phyloP scores from a whole-genome alignment of 2,329 filamentous ascomycete genomes.

The Botrytis fabae region DNA sequence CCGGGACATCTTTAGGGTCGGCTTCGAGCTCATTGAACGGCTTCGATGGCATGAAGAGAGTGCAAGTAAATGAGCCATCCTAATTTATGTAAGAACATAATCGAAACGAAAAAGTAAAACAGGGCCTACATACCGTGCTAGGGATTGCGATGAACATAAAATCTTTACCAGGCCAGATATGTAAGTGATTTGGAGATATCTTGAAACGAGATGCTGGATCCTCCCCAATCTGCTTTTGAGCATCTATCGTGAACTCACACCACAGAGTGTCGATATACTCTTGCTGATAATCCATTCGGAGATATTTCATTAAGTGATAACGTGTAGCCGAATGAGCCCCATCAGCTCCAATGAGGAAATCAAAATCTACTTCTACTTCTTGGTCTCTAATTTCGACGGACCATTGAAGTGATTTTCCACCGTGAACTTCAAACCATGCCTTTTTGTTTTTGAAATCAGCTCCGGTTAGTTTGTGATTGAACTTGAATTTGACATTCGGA shows the following conservation, averaged over 20 bases:
- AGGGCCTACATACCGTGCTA: conserved; percentile 42
- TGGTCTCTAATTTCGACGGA: conserved; percentile 35
- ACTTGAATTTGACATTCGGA: conserved; percentile 88
- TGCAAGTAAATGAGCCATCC: conserved; percentile 93
- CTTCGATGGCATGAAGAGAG: conserved; percentile 77
- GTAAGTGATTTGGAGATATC: conserved; percentile 89
- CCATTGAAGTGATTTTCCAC: conserved; percentile 39
- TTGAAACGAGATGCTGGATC: conserved; percentile 56
- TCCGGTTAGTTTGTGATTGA: conserved; percentile 89
- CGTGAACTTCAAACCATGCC: conserved; percentile 79
- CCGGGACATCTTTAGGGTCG: conserved; percentile 57
- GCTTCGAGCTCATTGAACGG: conserved; percentile 69
- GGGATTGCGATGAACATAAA: conserved; percentile 99
- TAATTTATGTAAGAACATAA: conserved; percentile 45
- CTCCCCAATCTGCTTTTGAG: conserved; percentile 29
- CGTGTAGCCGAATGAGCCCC: conserved; percentile 90
- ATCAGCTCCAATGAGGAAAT: conserved; percentile 91
- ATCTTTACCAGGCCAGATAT: conserved; percentile 93
- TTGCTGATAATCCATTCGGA: conserved; percentile 86
- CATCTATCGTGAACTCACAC: conserved; percentile 85
- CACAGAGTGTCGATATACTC: conserved; percentile 95
- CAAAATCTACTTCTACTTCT: conserved; percentile 84
- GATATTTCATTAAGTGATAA: conserved; percentile 94
- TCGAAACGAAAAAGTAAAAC: not conserved
- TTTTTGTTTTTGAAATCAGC: conserved; percentile 77